Evolutionary conservation across 1,284 basidiomycete species (phyloP).

Genomic region (Fomitopsis pinicola): DNA sequence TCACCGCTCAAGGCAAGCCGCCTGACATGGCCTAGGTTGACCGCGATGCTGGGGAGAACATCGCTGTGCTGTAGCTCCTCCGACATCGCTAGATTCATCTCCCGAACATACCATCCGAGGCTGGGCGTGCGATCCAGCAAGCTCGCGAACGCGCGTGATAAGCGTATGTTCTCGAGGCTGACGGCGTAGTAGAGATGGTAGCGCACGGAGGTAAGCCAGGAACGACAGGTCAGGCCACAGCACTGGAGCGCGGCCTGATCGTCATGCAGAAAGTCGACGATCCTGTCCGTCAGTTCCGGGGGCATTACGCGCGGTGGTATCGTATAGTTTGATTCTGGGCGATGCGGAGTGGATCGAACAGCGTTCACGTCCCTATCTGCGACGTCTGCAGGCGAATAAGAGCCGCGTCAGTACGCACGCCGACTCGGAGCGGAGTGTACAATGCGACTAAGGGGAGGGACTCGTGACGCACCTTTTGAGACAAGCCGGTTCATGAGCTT

Average conservation of each 20-base stretch:
- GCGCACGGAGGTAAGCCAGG: constrained; percentile 27
- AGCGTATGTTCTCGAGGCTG: not conserved
- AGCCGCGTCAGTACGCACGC: not conserved
- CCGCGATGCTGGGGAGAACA: not conserved
- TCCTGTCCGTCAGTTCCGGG: constrained; percentile 13
- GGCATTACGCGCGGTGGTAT: not conserved
- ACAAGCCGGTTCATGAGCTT: not conserved
- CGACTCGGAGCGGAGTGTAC: not conserved
- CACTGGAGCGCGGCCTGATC: constrained; percentile 22
- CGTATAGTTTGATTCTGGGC: not conserved
- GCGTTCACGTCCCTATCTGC: not conserved
- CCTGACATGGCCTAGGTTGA: not conserved
- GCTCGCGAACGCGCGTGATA: not conserved
- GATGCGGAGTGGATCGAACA: not conserved
- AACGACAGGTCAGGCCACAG: constrained; percentile 28
- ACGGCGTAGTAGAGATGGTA: constrained; percentile 28
- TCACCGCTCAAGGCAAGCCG: not conserved
- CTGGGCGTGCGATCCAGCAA: not conserved
- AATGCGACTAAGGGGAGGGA: not conserved
- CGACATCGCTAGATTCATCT: constrained; percentile 1
- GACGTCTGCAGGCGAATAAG: not conserved
- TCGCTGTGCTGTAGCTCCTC: constrained; percentile 1
- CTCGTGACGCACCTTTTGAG: constrained; percentile 2
- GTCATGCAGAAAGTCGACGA: constrained; percentile 22
- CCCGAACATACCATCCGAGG: not conserved